Conservation (phyloP, 2,329 filamentous ascomycete species). For the Lojkania enalia region DNA sequence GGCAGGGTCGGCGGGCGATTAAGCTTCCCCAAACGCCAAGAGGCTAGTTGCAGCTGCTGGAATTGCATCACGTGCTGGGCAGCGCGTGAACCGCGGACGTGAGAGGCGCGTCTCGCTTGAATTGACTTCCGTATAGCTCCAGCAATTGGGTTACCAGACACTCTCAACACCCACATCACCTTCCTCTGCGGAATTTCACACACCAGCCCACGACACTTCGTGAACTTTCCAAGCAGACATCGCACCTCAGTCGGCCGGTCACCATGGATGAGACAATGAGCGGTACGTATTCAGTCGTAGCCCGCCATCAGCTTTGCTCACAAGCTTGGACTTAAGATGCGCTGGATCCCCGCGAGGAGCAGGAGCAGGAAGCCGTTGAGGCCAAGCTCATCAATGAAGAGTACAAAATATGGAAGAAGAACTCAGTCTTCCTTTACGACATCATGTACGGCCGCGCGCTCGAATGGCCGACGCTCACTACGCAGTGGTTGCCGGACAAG, state of each 20-base stretch:
- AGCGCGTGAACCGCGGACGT: constrained; percentile 4
- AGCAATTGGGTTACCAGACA: too few species aligned
- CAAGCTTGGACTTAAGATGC: not conserved
- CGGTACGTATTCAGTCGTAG: constrained; percentile 26
- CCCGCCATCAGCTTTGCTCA: not conserved
- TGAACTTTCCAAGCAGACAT: constrained; percentile 5
- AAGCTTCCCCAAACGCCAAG: not conserved
- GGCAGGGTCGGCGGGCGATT: not conserved
- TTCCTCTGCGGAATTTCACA: too few species aligned
- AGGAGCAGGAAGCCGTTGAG: constrained; percentile 72
- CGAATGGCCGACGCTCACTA: constrained; percentile 96
- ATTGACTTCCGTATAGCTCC: too few species aligned
- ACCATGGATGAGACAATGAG: constrained; percentile 46
- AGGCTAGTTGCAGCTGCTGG: not conserved
- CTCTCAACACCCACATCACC: not conserved
- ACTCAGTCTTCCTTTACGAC: constrained; percentile 96
- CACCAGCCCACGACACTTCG: too few species aligned
- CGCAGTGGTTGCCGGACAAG: constrained; percentile 93
- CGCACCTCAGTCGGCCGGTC: constrained; percentile 2
- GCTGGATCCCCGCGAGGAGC: constrained; percentile 51
- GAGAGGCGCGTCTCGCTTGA: too few species aligned
- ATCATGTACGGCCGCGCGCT: constrained; percentile 93
- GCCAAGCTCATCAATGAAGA: constrained; percentile 97
- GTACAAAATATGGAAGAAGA: constrained; percentile 99
- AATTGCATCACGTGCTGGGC: constrained; percentile 3